Conservation (phyloP, 306 rosid genomes). For the Phaseolus lunatus region DNA sequence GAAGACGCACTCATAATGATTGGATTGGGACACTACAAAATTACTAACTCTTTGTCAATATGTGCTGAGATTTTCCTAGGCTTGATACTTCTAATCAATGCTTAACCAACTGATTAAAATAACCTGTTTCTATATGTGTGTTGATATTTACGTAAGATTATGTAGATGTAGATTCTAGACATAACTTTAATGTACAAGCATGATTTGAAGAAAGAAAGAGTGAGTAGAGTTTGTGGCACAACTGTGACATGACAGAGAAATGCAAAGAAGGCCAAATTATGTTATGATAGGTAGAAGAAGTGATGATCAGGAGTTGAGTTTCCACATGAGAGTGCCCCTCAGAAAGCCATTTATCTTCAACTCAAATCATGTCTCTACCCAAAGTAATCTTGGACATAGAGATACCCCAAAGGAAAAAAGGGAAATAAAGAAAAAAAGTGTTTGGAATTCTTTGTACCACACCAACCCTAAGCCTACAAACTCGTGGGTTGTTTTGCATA, state of each 20-base stretch:
- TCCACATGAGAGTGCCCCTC: slow-evolving; percentile 41
- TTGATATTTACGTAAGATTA: background rate
- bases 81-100: background rate
- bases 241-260: background rate
- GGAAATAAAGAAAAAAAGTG: background rate
- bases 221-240: background rate
- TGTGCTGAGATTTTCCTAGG: background rate
- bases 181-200: background rate
- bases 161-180: background rate
- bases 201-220: background rate
- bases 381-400: too few relatives aligned
- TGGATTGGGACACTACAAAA: background rate
- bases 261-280: background rate
- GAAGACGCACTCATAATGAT: background rate
- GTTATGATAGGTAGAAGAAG: slow-evolving; percentile 21
- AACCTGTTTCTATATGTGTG: background rate
- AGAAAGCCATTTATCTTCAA: slow-evolving; percentile 36
- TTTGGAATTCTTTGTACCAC: background rate
- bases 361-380: background rate
- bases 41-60: background rate
- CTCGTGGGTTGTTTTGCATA: slow-evolving; percentile 51
- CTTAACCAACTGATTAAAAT: background rate
- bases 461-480: slow-evolving; percentile 39
- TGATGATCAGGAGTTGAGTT: slow-evolving; percentile 20
- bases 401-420: too few relatives aligned